Evolutionary conservation across 176 grass and related monocot genomes (phyloP), one percentile per base, ranked within the genome.

Genomic region (Neostapfia colusana): DNA sequence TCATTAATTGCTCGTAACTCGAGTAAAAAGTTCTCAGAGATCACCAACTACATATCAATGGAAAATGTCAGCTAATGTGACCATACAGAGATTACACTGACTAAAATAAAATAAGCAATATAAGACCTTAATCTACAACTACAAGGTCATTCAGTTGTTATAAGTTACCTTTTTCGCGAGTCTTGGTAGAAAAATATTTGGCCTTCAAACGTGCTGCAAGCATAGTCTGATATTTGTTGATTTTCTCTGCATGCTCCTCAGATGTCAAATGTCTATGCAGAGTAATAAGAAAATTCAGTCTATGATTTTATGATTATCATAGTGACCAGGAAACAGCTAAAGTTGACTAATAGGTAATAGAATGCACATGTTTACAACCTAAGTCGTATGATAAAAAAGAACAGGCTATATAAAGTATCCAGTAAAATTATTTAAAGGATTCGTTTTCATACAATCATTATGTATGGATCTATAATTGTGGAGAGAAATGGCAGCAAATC

Each of bases 161-260:
- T 25, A 25, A 73, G 27, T 28, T 70, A 93, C 83, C 83, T 93
- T 76, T 76, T 43, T 66, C 66, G 27, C 70, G 75, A 77, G 40
- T 73, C 44, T 85, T 85, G 57, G 57, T 79, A 66, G 87, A 87
- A 73, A 93, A 93, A 82, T 87, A 82, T 74, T 93, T 93, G 3
- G 73, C 84, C 62, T 87, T 90, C 67, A 93, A 79, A 84, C 85
- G 64, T 63, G 84, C 73, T 69, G 77, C 87, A 85, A 87, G 85
- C 10, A 62, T 49, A 67, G 65, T 26, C 83, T 89, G 76, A 80
- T 89, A 84, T 69, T 66, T 87, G 17, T 73, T 60, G 49, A 73
- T 37, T 76, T 87, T 87, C 79, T 83, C 50, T 78, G 45, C 74
- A 78, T 83, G 79, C 26, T 75, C 86, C 26, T 2, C 14, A 9